Evolutionary conservation across 2,329 filamentous ascomycete genomes (phyloP), one percentile per base, ranked within the genome.

Genomic region (Teratosphaeria gauchensis): DNA sequence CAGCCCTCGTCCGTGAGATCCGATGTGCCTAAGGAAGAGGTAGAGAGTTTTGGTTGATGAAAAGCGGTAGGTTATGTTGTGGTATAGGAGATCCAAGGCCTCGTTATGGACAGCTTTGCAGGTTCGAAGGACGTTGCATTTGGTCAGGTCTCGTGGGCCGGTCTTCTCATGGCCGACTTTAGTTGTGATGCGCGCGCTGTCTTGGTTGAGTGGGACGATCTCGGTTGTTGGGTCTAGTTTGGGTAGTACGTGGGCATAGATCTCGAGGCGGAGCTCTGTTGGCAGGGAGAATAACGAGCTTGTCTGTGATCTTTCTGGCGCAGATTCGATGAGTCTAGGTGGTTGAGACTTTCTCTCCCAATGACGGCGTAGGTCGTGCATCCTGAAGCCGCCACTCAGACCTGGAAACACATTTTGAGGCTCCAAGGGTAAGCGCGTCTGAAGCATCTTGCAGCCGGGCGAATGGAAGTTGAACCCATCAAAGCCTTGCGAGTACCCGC

Each of bases 221-320:
- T 62, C 61, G 9, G 59, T 70, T 46, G 57, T 60, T 19, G 65
- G 31, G 32, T 61, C 60, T 38, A 68, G 46, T 16, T 48, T 42
- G 7, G 68, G 66, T 16, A 79, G 69, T 31, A 78, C 69, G 32
- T 68, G 65, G 32, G 65, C 62, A 68, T 78, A 82, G 33, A 88
- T 81, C 66, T 86, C 78, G 54, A 86, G 81, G 30, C 80, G 79
- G 4, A 88, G 76, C 65, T 88, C 85, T 2, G 77, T 76, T 28
- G 87, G 80, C 1, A 88, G 76, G 16, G 63, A 68, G 70, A 78
- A 76, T 58, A 78, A 64, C 12, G 63, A 61, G 48, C 63, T 70
- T 16, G 60, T 60, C 28, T 62, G 66, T 16, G 11, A 35, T 9
- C 28, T 19, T 28, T 28, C 31, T 28, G 53, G 35, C 11, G 12